Conservation (phyloP, 2,329 filamentous ascomycete species). For the Tolypocladium endophyticum region DNA sequence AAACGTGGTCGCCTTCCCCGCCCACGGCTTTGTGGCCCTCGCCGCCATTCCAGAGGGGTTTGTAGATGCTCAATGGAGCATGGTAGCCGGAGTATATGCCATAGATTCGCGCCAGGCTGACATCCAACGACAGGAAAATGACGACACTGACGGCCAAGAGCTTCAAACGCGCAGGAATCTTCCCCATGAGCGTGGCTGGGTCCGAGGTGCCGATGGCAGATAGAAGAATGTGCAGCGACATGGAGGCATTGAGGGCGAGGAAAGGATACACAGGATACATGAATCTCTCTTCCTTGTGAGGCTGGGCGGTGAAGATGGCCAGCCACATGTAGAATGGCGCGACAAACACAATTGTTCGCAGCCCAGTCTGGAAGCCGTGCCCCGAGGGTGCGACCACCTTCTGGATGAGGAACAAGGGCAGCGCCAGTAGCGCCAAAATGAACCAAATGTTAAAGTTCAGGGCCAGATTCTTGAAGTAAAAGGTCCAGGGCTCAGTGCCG, state of each 20-base stretch:
- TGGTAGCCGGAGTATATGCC: slow-evolving; percentile 75
- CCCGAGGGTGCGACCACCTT: slow-evolving; percentile 52
- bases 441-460: slow-evolving; percentile 98
- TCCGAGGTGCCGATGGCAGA: slow-evolving; percentile 62
- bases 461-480: slow-evolving; percentile 82
- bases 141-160: slow-evolving; percentile 48
- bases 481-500: slow-evolving; percentile 92
- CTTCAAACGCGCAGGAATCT: slow-evolving; percentile 67
- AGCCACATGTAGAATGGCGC: slow-evolving; percentile 93
- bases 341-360: slow-evolving; percentile 70
- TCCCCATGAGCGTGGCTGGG: slow-evolving; percentile 55
- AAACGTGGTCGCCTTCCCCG: slow-evolving; percentile 58
- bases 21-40: slow-evolving; percentile 37
- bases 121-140: slow-evolving; percentile 52
- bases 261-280: slow-evolving; percentile 97
- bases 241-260: slow-evolving; percentile 76
- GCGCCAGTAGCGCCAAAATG: slow-evolving; percentile 59
- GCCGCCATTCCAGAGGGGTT: slow-evolving; percentile 48
- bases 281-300: slow-evolving; percentile 96
- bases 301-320: slow-evolving; percentile 78
- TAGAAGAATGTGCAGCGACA: slow-evolving; percentile 73
- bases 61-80: slow-evolving; percentile 65
- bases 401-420: slow-evolving; percentile 68
- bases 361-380: slow-evolving; percentile 55
- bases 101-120: slow-evolving; percentile 61